phyloP scores from a whole-genome alignment of 208 protist species.

The Wallacemonas sp. region DNA sequence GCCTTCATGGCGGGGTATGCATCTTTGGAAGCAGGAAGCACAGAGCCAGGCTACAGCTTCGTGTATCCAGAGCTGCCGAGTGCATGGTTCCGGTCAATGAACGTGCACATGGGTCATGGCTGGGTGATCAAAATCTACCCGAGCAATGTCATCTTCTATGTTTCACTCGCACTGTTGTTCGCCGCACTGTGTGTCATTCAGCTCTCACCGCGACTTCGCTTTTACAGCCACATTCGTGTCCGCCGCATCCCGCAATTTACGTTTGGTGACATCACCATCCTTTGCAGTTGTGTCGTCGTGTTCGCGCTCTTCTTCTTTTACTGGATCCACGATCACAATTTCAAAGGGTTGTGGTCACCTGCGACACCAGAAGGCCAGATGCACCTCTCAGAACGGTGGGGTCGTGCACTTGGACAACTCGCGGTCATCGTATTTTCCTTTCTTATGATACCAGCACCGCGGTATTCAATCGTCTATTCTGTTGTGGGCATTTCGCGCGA shows the following conservation, averaged over 20 bases:
- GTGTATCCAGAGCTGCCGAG: constrained; percentile 45
- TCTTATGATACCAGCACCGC: constrained; percentile 49
- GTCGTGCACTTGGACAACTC: constrained; percentile 52
- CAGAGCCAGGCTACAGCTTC: constrained; percentile 10
- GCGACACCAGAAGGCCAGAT: constrained; percentile 11
- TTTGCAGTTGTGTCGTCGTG: constrained; percentile 29
- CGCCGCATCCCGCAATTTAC: constrained; percentile 19
- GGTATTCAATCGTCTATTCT: constrained; percentile 48
- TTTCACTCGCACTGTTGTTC: constrained; percentile 34
- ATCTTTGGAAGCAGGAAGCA: not conserved
- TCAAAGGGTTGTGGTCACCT: constrained; percentile 22
- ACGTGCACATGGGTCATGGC: constrained; percentile 26
- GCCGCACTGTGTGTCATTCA: constrained; percentile 31
- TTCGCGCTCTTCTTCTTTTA: constrained; percentile 51
- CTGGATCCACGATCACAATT: constrained; percentile 72
- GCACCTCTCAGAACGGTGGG: constrained; percentile 32
- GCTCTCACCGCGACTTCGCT: constrained; percentile 16
- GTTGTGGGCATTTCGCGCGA: constrained; percentile 58
- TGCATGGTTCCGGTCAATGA: constrained; percentile 41
- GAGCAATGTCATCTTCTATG: constrained; percentile 66
- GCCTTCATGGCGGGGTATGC: constrained; percentile 33
- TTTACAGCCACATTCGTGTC: constrained; percentile 31
- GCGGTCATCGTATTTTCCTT: constrained; percentile 57
- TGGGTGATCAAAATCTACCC: constrained; percentile 61
- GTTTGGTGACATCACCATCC: constrained; percentile 32